Evolutionary conservation across 768 basidiomycete species (phyloP), one percentile per base, ranked within the genome.

Genomic region (Agrocybe chaxingu): DNA sequence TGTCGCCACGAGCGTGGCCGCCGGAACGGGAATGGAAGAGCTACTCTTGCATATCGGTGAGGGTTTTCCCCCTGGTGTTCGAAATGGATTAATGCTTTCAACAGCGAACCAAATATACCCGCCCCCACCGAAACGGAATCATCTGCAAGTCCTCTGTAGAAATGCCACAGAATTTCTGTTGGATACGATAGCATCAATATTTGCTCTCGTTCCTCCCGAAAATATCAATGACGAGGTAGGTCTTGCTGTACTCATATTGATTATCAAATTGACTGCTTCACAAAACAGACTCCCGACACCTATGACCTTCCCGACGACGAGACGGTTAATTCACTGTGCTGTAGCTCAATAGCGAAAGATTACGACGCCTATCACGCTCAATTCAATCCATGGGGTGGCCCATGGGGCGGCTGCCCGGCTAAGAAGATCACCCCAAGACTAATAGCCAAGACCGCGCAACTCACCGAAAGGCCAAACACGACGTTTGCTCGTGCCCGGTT

Each of bases 151-250:
- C 16, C 16, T 16, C 1, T 16, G 16, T 16, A 16, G 16, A 16
- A 16, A 16, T 16, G 16, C 16, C 16, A 16, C 16, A 16, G 16
- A 16, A 16, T 16, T 16, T 16, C 42, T 18, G 29, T 37, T 43
- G 16, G 52, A 53, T 30, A 36, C 29, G 8, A 19, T 53, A 29
- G 47, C 52, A 16, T 19, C 29, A 7, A 6, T 47, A 6, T 48
- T 53, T 32, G 41, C 52, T 9, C 52, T 48, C 29, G 37, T 37
- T 1, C 42, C 49, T n/a, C 52, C 52, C 33, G 10, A 31, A 12
- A 43, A 48, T 45, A 19, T 53, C 10, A 53, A 53, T 13, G 29
- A 45, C 19, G 42, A 53, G 33, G 52, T 48, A 39, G 39, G 42
- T 33, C 7, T 16, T 16, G 16, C 16, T 16, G 16, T 16, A 16